Evolutionary conservation across 2,329 filamentous ascomycete species (phyloP).

Genomic region (Colletotrichum sp.): DNA sequence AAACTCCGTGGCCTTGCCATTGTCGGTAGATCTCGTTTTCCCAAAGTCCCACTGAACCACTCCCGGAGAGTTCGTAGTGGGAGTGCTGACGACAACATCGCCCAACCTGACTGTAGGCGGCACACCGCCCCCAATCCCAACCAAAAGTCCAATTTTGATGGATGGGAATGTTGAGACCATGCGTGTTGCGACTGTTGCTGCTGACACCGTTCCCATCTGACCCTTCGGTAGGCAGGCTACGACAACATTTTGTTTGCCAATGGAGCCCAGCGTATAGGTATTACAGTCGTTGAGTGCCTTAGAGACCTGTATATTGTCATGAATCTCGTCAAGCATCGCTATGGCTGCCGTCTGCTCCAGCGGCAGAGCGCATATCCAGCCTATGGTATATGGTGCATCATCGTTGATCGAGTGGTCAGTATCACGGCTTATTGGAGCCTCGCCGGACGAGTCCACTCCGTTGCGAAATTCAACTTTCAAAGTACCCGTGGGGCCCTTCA

Average conservation of each 20-base stretch:
- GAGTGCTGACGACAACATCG: constrained; percentile 21
- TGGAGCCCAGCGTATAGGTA: constrained; percentile 27
- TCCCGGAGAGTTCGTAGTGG: not conserved
- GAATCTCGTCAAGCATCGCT: constrained; percentile 28
- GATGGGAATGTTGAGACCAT: not conserved
- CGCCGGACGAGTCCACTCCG: too few species aligned
- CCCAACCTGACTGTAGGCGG: constrained; percentile 19
- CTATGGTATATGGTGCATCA: too few species aligned
- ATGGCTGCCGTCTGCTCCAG: constrained; percentile 28
- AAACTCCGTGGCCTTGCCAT: not conserved
- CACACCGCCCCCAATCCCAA: constrained; percentile 29
- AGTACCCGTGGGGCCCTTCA: too few species aligned
- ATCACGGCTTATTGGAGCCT: too few species aligned
- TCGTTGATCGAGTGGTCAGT: too few species aligned
- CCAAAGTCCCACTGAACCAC: constrained; percentile 24
- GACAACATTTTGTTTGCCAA: constrained; percentile 30
- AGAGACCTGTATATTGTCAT: constrained; percentile 16
- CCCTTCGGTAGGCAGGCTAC: constrained; percentile 28
- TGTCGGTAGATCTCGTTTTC: not conserved
- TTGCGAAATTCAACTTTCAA: too few species aligned
- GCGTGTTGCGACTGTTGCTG: not conserved
- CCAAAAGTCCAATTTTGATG: constrained; percentile 20
- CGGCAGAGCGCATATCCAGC: constrained; percentile 27
- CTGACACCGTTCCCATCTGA: constrained; percentile 17
- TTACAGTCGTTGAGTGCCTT: constrained; percentile 25